Percentiles rank a stretch among this genome's conserved stretches.
Conservation (phyloP, 2,329 filamentous ascomycete species). For the Sporothrix globosa region DNA sequence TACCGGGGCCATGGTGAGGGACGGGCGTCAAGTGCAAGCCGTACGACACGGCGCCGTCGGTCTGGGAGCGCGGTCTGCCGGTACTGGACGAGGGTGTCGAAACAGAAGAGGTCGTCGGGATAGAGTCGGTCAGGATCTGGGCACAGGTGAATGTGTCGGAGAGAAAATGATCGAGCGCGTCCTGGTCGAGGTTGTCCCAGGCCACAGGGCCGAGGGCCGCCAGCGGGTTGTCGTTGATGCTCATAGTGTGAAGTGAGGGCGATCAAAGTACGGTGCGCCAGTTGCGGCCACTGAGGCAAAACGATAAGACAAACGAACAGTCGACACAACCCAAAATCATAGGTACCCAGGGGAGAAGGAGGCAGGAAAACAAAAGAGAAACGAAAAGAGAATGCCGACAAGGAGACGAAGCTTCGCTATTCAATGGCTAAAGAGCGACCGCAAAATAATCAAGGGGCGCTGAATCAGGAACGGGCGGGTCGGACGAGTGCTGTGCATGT, state of each 20-base stretch:
- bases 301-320: too few relatives aligned
- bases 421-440: background rate
- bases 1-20: slow-evolving; percentile 1
- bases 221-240: slow-evolving; percentile 48
- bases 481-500: background rate
- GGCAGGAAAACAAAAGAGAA: background rate
- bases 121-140: slow-evolving; percentile 35
- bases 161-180: slow-evolving; percentile 31
- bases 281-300: background rate
- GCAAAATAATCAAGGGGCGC: background rate
- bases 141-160: slow-evolving; percentile 34
- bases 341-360: too few relatives aligned
- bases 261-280: background rate
- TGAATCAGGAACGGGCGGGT: slow-evolving; percentile 21
- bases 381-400: background rate
- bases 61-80: slow-evolving; percentile 58
- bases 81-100: slow-evolving; percentile 37
- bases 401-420: background rate
- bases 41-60: slow-evolving; percentile 53
- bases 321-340: too few relatives aligned
- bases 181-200: slow-evolving; percentile 47
- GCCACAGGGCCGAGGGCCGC: slow-evolving; percentile 56
- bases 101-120: slow-evolving; percentile 23
- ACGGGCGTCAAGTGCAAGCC: slow-evolving; percentile 26
- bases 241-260: background rate